Base-by-base conservation (phyloP, 1,284 basidiomycete genomes). In the Sporisorium scitamineum region DNA sequence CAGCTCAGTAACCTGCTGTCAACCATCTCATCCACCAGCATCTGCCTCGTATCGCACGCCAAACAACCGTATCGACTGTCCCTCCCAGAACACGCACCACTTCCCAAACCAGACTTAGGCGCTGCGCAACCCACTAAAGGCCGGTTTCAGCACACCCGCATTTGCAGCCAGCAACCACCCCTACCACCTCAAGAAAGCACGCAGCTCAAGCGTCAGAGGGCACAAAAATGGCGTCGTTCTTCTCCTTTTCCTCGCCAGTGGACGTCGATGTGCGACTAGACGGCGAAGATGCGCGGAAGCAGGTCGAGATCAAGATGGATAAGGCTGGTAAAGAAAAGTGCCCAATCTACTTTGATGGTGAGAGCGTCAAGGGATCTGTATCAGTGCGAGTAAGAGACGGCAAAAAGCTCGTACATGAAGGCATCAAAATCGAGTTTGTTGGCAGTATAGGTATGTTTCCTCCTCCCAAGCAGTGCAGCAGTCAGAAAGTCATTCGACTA, bases 381-480 rank as follows among this genome's bases (percentile, higher is more conserved):
- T 89, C 91, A 18, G 91, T 98, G 59, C 90, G 94, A 31, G 92
- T 96, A 16, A 90, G 94, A 54, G 96, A 98, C 82, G 95, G 96
- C 14, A 98, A 97, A 90, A 94, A 93, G 87, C 88, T 97, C 60
- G 90, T 92, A 29, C 97, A 99, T 82, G 96, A 99, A 55, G 96
- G 97, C 1, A 95, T 99, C 84, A 95, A 97, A 86, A 93, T 99
- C 61, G 96, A 99, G 86, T 95, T 99, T 80, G 92, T 96, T 18
- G 96, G 96, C 16, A 94, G 93, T 79, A 98, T 98, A 83, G 95
- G 95, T 94, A 73, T 54, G 92, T 85, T 34, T 26, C 11, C 22
- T 34, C 31, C 41, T 31, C 14, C n/a, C 10, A 11, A 13, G 18
- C 37, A 27, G 22, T 18, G 16, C 29, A 48, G 47, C 27, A 48